Evolutionary conservation across 1,284 basidiomycete species (phyloP).

Genomic region (Taiwanofungus camphoratus): DNA sequence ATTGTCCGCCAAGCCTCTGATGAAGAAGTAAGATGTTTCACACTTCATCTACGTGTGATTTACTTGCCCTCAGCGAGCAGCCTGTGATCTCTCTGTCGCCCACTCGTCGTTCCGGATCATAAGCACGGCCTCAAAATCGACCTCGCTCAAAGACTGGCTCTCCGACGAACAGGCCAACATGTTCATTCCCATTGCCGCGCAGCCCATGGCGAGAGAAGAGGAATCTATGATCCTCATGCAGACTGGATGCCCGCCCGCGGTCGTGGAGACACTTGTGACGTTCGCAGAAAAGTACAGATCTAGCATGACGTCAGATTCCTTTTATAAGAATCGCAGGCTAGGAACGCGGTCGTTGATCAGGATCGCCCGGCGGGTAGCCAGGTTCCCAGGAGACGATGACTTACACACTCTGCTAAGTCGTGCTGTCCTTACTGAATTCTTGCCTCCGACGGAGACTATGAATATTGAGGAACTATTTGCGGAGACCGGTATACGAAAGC

Average conservation of each 20-base stretch:
- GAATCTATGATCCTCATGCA: conserved; percentile 25
- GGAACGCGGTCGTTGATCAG: conserved; percentile 56
- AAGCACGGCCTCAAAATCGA: conserved; percentile 55
- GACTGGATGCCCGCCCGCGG: conserved; percentile 17
- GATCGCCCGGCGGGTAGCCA: conserved; percentile 44
- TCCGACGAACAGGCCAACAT: conserved; percentile 60
- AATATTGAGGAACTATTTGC: conserved; percentile 47
- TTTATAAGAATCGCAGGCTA: conserved; percentile 55
- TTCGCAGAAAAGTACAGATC: conserved; percentile 55
- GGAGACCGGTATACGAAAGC: conserved; percentile 42
- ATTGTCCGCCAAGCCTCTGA: conserved; percentile 43
- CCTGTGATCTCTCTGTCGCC: conserved; percentile 40
- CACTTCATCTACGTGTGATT: background rate
- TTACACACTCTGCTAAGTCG: conserved; percentile 42
- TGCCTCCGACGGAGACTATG: conserved; percentile 52
- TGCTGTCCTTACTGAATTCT: conserved; percentile 52
- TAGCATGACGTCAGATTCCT: conserved; percentile 46
- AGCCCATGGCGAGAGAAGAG: conserved; percentile 51
- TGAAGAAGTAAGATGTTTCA: conserved; percentile 36
- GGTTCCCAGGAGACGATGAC: conserved; percentile 39
- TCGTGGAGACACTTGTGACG: conserved; percentile 16
- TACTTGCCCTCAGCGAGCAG: conserved; percentile 24
- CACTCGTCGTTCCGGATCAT: conserved; percentile 59
- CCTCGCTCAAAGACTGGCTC: conserved; percentile 59
- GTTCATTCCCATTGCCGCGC: conserved; percentile 56